phyloP scores from a whole-genome alignment of 164 flowering plant genomes.

The Brasenia schreberi region DNA sequence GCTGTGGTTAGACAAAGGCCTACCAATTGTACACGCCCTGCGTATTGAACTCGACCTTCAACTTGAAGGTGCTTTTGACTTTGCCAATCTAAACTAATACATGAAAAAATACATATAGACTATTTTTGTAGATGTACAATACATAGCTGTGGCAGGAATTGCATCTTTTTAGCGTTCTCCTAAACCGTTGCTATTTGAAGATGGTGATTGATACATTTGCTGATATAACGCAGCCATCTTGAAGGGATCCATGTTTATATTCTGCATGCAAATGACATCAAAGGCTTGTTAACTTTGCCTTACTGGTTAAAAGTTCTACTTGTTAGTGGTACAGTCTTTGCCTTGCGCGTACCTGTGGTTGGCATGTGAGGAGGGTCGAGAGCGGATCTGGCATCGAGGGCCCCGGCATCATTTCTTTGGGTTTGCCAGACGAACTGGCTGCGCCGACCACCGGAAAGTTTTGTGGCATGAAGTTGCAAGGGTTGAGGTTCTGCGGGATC shows the following conservation, averaged over 20 bases:
- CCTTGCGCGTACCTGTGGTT: conserved; percentile 31
- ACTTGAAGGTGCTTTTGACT: too few relatives aligned
- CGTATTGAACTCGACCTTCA: too few relatives aligned
- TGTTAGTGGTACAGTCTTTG: background rate
- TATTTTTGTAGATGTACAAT: background rate
- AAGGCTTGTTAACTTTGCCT: background rate
- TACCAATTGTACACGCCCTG: too few relatives aligned
- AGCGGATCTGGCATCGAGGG: conserved; percentile 32
- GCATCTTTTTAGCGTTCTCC: background rate
- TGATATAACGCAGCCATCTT: conserved; percentile 60
- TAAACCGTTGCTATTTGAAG: conserved; percentile 13
- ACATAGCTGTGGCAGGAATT: background rate
- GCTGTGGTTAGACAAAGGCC: too few relatives aligned
- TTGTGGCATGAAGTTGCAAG: conserved; percentile 6
- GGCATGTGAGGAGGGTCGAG: conserved; percentile 48
- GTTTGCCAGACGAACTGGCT: conserved; percentile 27
- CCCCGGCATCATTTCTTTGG: conserved; percentile 13
- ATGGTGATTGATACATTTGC: conserved; percentile 32
- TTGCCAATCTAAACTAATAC: too few relatives aligned
- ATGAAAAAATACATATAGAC: too few relatives aligned
- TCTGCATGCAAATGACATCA: conserved; percentile 24
- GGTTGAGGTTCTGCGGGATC: conserved; percentile 34
- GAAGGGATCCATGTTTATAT: conserved; percentile 61
- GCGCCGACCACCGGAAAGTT: conserved; percentile 14
- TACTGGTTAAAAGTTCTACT: background rate